Percentiles rank a stretch among this genome's conserved stretches.
phyloP scores from a whole-genome alignment of 139 green algal species.

The Desmodesmus armatus region DNA sequence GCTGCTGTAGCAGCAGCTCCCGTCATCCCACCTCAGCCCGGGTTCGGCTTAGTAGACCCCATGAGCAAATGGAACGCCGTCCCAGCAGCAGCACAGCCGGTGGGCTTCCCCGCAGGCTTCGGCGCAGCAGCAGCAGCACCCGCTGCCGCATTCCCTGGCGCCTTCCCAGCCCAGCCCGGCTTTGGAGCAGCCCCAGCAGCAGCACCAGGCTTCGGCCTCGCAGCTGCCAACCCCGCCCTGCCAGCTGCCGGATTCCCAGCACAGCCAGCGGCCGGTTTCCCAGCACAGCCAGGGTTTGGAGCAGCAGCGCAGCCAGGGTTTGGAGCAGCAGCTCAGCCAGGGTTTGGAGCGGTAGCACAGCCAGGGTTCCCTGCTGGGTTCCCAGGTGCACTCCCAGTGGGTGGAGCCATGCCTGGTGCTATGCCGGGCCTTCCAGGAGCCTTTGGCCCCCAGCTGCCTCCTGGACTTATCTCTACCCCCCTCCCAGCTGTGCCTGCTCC shows the following conservation, averaged over 20 bases:
- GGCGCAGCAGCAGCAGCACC: not conserved
- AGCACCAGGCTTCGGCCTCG: too few species aligned
- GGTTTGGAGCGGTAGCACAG: too few species aligned
- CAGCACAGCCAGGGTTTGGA: too few species aligned
- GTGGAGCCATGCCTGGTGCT: not conserved
- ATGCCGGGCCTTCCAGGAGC: too few species aligned
- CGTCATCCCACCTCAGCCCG: not conserved
- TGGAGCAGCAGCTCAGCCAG: too few species aligned
- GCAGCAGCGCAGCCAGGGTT: too few species aligned
- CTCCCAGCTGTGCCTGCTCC: slow-evolving; percentile 14
- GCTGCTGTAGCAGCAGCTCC: not conserved
- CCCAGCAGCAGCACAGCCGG: too few species aligned
- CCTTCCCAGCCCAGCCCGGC: not conserved
- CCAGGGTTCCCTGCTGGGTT: too few species aligned
- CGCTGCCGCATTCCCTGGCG: not conserved
- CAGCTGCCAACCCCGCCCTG: not conserved
- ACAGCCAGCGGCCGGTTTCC: too few species aligned
- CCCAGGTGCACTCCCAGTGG: too few species aligned
- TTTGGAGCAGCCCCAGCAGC: slow-evolving; percentile 1
- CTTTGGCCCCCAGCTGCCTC: not conserved
- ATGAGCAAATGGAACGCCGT: not conserved
- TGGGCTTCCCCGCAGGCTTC: too few species aligned
- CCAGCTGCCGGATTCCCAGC: too few species aligned
- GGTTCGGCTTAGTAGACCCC: not conserved
- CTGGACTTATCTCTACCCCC: not conserved